Evolutionary conservation across 1,284 basidiomycete genomes (phyloP), one percentile per base, ranked within the genome.

Genomic region (Ustilago curta): DNA sequence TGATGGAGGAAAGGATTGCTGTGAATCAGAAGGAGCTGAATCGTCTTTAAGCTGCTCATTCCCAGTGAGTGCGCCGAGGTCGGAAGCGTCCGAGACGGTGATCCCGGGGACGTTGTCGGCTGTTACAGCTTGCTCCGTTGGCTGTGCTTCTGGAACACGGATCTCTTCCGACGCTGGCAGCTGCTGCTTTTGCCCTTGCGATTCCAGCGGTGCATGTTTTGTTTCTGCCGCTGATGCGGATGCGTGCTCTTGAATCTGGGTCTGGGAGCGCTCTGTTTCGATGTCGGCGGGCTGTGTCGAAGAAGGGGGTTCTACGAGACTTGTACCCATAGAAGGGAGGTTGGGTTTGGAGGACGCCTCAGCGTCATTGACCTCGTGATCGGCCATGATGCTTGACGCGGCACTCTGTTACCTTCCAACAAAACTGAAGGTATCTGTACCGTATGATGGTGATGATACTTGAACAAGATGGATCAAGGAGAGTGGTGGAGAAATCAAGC

Each of bases 401-500:
- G 29, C 21, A 12, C 19, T 21, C 29, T 14, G 40, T 25, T n/a
- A 16, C 14, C 12, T 37, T 37, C 35, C 35, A 23, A 11, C 21
- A 43, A 11, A 2, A 8, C 8, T 27, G 29, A 21, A 52, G 12
- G 32, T 12, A 32, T 23, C 4, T 27, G 27, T 27, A 31, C 18
- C 19, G 8, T 16, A 1, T 6, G 23, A 25, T 14, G 31, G 12
- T 78, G 35, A 97, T 88, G 82, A 98, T 21, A 47, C n/a, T n/a
- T n/a, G 14, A 51, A 25, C 27, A 31, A 19, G n/a, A 31, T 8
- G 29, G 47, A 48, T 31, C n/a, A 48, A 48, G 31, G 29, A 19
- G 27, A 9, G 18, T n/a, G 16, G 21, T 6, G 25, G 18, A 7
- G 6, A 16, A n/a, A 29, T 47, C 27, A 47, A 14, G 4, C 18